phyloP scores from a whole-genome alignment of 164 flowering plant species.

The Macadamia tetraphylla region DNA sequence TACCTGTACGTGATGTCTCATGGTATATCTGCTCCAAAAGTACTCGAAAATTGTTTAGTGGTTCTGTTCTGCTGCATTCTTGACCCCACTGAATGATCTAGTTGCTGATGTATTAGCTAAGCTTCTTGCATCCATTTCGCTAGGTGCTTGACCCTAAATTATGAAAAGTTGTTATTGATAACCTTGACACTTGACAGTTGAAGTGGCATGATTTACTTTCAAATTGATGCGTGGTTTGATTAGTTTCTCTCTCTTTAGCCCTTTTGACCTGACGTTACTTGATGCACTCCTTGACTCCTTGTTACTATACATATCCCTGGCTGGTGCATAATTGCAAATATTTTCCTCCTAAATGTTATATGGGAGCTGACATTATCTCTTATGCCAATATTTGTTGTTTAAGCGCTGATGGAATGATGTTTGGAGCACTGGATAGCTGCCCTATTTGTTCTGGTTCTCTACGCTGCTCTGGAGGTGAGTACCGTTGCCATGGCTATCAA shows the following conservation, averaged over 20 bases:
- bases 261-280: not conserved
- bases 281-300: not conserved
- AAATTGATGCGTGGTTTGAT: not conserved
- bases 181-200: not conserved
- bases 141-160: not conserved
- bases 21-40: too few relatives aligned
- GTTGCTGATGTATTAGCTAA: too few relatives aligned
- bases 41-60: too few relatives aligned
- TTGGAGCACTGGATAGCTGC: conserved; percentile 79
- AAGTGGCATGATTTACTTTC: not conserved
- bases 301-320: too few relatives aligned
- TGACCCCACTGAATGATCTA: too few relatives aligned
- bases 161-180: not conserved
- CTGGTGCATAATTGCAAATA: too few relatives aligned
- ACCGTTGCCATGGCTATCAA: conserved; percentile 74
- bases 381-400: conserved; percentile 9
- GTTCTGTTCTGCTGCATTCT: too few relatives aligned
- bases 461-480: conserved; percentile 64
- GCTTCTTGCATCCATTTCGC: too few relatives aligned
- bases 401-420: conserved; percentile 96
- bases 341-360: not conserved
- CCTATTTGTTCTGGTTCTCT: conserved; percentile 70
- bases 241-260: not conserved
- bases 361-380: not conserved
- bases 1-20: too few relatives aligned